Percentiles rank a stretch among this genome's conserved stretches.
These are phyloP conservation scores for Pseudopyricularia cyperi DNA, from an alignment of 2,329 filamentous ascomycete genomes.

Conservation along the genomic window DNA sequence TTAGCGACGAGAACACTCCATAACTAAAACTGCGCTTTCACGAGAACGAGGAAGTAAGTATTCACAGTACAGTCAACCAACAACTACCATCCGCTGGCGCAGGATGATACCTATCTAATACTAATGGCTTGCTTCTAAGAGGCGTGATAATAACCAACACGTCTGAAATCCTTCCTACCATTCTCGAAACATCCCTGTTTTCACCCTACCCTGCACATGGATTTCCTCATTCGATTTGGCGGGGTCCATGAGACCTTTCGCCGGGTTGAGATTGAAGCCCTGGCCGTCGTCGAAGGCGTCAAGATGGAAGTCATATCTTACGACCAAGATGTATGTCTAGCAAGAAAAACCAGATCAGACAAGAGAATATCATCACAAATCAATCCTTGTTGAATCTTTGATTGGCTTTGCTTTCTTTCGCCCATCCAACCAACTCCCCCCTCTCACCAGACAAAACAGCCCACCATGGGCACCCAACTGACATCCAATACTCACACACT, in stretches of 20 bases:
- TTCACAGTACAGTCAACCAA: too few species aligned
- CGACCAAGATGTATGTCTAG: slow-evolving; percentile 49
- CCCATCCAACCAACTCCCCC: not conserved
- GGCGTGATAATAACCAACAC: not conserved
- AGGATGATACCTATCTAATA: too few species aligned
- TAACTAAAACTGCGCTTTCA: too few species aligned
- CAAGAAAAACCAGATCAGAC: not conserved
- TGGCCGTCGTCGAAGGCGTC: slow-evolving; percentile 57
- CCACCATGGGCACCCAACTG: not conserved
- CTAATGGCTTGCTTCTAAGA: not conserved
- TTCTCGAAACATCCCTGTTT: not conserved
- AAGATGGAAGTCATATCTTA: slow-evolving; percentile 65
- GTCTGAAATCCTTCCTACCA: not conserved
- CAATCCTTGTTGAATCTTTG: not conserved
- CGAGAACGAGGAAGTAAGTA: too few species aligned
- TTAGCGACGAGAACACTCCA: too few species aligned
- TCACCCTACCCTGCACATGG: slow-evolving; percentile 28
- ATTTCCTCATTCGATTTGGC: slow-evolving; percentile 80
- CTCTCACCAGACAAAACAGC: not conserved
- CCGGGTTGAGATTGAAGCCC: slow-evolving; percentile 65
- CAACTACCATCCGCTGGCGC: too few species aligned
- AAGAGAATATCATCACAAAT: not conserved
- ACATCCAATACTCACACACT: slow-evolving; percentile 8
- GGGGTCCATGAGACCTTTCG: slow-evolving; percentile 90
- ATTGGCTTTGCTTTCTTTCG: not conserved